phyloP scores from a whole-genome alignment of 352 stramenopile species.

The Thraustotheca clavata region DNA sequence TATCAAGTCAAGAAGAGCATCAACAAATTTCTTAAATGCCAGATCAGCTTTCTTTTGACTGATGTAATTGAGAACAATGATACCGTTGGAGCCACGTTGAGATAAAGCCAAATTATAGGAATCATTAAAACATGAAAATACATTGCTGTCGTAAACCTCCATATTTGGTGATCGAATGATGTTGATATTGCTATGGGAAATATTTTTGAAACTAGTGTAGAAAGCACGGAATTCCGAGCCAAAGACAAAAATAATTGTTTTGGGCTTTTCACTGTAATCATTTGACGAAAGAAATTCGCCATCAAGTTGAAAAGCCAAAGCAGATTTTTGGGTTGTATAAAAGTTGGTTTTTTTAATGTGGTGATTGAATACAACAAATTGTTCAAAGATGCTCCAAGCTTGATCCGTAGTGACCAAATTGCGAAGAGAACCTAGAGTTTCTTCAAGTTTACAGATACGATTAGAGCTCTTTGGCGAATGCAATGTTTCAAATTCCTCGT shows the following conservation, averaged over 20 bases:
- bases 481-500: conserved; percentile 65
- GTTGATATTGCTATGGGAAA: conserved; percentile 61
- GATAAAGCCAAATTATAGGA: conserved; percentile 78
- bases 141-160: conserved; percentile 45
- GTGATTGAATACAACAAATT: conserved; percentile 80
- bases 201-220: conserved; percentile 78
- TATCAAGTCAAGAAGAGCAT: conserved; percentile 72
- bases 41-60: conserved; percentile 62
- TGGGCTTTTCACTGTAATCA: conserved; percentile 80
- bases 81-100: conserved; percentile 75
- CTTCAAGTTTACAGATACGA: conserved; percentile 31
- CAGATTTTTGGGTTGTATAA: conserved; percentile 65
- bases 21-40: conserved; percentile 74
- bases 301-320: conserved; percentile 65
- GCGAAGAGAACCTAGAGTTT: conserved; percentile 54
- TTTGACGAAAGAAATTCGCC: conserved; percentile 63
- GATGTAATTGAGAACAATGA: conserved; percentile 69
- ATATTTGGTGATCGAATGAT: conserved; percentile 47
- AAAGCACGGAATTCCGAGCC: conserved; percentile 92
- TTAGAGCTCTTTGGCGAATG: conserved; percentile 39
- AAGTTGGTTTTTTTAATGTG: conserved; percentile 80
- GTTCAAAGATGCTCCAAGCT: conserved; percentile 62
- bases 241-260: conserved; percentile 95
- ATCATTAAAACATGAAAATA: conserved; percentile 60
- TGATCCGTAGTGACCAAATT: conserved; percentile 70